phyloP scores from a whole-genome alignment of 2,329 filamentous ascomycete species.

The Pseudocercospora musae region DNA sequence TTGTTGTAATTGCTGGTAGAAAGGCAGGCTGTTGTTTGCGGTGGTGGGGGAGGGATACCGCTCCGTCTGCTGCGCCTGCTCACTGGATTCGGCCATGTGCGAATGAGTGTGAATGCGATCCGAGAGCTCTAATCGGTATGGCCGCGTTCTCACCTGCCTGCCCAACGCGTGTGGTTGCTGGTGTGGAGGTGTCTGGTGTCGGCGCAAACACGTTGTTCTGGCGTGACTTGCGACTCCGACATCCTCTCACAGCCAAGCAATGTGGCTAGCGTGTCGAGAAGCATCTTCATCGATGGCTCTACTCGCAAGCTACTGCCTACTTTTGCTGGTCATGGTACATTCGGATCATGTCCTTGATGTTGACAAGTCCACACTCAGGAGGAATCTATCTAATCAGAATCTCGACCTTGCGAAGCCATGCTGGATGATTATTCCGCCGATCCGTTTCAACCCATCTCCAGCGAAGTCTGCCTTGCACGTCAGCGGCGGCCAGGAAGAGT shows the following conservation, averaged over 20 bases:
- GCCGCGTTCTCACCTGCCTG: background rate
- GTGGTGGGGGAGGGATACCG: constrained; percentile 13
- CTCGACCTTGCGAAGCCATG: background rate
- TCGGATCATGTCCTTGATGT: background rate
- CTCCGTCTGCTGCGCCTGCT: background rate
- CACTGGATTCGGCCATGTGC: background rate
- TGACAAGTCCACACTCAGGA: background rate
- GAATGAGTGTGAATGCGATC: background rate
- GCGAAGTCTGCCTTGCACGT: background rate
- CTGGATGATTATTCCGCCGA: background rate
- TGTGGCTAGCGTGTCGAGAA: background rate
- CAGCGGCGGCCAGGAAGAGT: background rate
- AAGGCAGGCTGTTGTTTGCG: constrained; percentile 4
- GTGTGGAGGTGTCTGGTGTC: background rate
- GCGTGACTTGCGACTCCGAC: background rate
- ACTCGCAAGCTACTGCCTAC: background rate
- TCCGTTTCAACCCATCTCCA: background rate
- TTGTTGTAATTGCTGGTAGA: constrained; percentile 10
- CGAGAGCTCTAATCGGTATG: background rate
- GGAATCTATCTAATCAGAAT: background rate
- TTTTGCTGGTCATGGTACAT: background rate
- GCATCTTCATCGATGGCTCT: background rate
- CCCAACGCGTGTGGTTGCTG: background rate
- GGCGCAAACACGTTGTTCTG: background rate
- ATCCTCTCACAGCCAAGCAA: background rate